These are phyloP conservation scores for Fusarium avenaceum DNA, from an alignment of 2,329 filamentous ascomycete species.

Conservation along the genomic window DNA sequence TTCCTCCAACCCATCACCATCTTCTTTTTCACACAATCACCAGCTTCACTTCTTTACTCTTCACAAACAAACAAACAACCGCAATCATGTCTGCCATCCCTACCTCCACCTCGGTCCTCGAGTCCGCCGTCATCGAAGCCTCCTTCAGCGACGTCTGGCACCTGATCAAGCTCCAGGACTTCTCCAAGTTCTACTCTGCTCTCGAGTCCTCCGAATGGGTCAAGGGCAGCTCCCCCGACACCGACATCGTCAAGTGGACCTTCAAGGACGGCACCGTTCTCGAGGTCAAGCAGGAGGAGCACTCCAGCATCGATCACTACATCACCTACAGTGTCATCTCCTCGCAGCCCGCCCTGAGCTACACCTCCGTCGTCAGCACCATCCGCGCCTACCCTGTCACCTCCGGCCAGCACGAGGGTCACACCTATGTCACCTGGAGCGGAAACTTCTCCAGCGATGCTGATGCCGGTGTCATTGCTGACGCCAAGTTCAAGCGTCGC, in stretches of 20 bases:
- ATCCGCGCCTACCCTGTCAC: constrained; percentile 75
- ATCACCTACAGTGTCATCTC: constrained; percentile 81
- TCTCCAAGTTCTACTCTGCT: constrained; percentile 75
- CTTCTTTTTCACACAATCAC: constrained; percentile 15
- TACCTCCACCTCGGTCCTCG: constrained; percentile 74
- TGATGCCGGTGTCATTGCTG: constrained; percentile 78
- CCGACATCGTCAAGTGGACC: constrained; percentile 76
- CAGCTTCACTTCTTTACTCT: constrained; percentile 3
- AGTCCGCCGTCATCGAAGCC: constrained; percentile 77
- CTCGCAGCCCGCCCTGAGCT: constrained; percentile 73
- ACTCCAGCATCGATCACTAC: constrained; percentile 80
- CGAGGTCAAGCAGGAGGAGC: constrained; percentile 82
- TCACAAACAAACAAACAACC: not conserved
- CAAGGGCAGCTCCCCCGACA: constrained; percentile 73
- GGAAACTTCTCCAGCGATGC: constrained; percentile 79
- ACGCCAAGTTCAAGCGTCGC: constrained; percentile 82
- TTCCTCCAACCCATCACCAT: constrained; percentile 10
- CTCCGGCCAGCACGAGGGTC: constrained; percentile 72
- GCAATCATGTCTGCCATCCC: constrained; percentile 62
- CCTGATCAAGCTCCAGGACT: constrained; percentile 79
- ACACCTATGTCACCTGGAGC: constrained; percentile 77
- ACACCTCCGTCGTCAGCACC: constrained; percentile 76
- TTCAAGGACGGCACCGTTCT: constrained; percentile 78
- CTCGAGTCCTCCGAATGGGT: constrained; percentile 71
- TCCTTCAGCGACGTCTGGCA: constrained; percentile 78